These are phyloP conservation scores for Lotmaria passim DNA, from an alignment of 208 protist genomes.

Conservation along the genomic window DNA sequence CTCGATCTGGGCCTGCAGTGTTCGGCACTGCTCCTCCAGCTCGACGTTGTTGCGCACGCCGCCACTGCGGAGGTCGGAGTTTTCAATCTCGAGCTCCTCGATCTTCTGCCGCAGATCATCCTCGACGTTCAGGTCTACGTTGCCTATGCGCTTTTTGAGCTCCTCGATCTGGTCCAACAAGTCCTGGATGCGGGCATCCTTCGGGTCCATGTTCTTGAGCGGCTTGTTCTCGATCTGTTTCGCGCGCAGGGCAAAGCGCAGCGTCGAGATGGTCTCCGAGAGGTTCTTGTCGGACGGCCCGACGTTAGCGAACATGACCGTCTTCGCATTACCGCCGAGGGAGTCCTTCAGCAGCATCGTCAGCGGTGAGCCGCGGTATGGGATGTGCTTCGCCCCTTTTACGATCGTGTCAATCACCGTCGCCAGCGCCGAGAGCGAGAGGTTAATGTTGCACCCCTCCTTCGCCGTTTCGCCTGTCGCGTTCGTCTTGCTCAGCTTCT, in stretches of 20 bases:
- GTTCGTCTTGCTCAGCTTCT: slow-evolving; percentile 93
- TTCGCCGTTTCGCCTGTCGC: slow-evolving; percentile 92
- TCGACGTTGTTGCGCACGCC: slow-evolving; percentile 84
- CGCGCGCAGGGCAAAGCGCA: slow-evolving; percentile 87
- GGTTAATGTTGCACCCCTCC: slow-evolving; percentile 95
- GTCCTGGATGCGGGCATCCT: slow-evolving; percentile 89
- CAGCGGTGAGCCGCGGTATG: slow-evolving; percentile 89
- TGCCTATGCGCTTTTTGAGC: slow-evolving; percentile 83
- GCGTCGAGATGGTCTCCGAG: slow-evolving; percentile 90
- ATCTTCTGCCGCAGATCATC: slow-evolving; percentile 88
- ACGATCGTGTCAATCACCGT: slow-evolving; percentile 93
- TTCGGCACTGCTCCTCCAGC: slow-evolving; percentile 78
- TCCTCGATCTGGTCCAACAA: slow-evolving; percentile 90
- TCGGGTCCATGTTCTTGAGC: slow-evolving; percentile 93
- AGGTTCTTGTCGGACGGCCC: slow-evolving; percentile 86
- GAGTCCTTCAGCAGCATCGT: slow-evolving; percentile 95
- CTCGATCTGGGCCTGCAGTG: slow-evolving; percentile 75
- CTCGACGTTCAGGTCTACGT: slow-evolving; percentile 91
- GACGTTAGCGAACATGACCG: slow-evolving; percentile 93
- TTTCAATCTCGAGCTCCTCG: slow-evolving; percentile 92
- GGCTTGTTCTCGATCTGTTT: slow-evolving; percentile 97
- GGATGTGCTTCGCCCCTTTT: slow-evolving; percentile 90
- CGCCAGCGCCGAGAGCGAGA: slow-evolving; percentile 91
- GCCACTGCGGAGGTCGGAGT: slow-evolving; percentile 75
- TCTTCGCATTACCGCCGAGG: slow-evolving; percentile 91